Conservation (phyloP, 1,284 basidiomycete species). For the Ganoderma lucidum region DNA sequence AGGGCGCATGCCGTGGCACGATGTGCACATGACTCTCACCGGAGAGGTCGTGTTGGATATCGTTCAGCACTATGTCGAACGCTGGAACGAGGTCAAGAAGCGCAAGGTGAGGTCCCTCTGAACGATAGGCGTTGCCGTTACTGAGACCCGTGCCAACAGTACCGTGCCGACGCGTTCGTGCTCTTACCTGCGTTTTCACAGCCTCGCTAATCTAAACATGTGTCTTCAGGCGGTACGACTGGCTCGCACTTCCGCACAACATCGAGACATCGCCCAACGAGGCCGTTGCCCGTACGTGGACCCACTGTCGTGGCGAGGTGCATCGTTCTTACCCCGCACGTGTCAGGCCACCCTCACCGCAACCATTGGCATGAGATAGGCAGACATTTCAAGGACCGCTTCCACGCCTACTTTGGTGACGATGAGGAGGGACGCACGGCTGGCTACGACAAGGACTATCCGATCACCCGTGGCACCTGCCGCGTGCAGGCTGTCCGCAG, state of each 20-base stretch:
- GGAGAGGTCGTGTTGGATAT: slow-evolving; percentile 90
- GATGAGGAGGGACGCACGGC: slow-evolving; percentile 41
- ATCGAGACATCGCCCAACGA: slow-evolving; percentile 67
- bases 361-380: slow-evolving; percentile 69
- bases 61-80: slow-evolving; percentile 89
- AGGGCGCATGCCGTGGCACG: slow-evolving; percentile 90
- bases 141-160: slow-evolving; percentile 44
- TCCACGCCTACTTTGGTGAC: slow-evolving; percentile 45
- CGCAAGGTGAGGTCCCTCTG: slow-evolving; percentile 59
- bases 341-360: slow-evolving; percentile 72
- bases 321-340: background rate
- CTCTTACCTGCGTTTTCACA: background rate
- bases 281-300: slow-evolving; percentile 61
- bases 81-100: slow-evolving; percentile 88
- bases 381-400: slow-evolving; percentile 68
- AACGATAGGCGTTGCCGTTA: background rate
- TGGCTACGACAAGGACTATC: slow-evolving; percentile 44
- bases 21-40: slow-evolving; percentile 87
- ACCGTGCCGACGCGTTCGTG: slow-evolving; percentile 55
- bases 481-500: slow-evolving; percentile 84
- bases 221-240: slow-evolving; percentile 59
- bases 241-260: slow-evolving; percentile 88
- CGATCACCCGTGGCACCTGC: slow-evolving; percentile 57
- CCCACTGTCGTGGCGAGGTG: background rate
- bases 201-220: background rate